Evolutionary conservation across 2,329 filamentous ascomycete genomes (phyloP), one percentile per base, ranked within the genome.

Genomic region (Seiridium cupressi): DNA sequence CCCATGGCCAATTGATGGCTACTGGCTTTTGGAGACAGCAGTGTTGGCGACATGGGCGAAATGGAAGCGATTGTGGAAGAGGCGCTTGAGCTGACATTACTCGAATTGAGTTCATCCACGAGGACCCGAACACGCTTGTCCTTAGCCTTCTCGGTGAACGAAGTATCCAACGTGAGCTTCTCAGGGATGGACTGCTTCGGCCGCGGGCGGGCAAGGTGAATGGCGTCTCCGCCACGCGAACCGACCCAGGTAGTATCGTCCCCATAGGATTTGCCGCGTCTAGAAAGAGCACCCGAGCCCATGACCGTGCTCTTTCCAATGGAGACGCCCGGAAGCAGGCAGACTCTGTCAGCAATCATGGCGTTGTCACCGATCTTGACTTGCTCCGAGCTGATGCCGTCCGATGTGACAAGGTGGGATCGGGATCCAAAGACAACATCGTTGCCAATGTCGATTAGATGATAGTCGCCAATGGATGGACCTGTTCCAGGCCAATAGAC

Each of bases 371-470:
- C 69, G 54, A 86, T 77, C 10, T 70, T 74, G 51, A 86, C 74
- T 7, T 66, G 72, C 11, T 81, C 80, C 9, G 79, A 81, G 0
- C 83, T 79, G 31, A 68, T 70, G 3, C 77, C 80, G 66, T 86
- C 83, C 0, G 81, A 81, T 1, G 81, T 85, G 36, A 85, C 69
- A 0, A 86, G 65, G 59, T 83, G 77, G 3, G 82, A 79, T 3
- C 82, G 77, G 10, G 82, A 85, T 0, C 84, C 83, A 62, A 86
- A 86, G 8, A 86, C 82, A n/a, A 86, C 83, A 68, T 86, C 80
- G 59, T 85, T 78, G 8, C 84, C 84, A 61, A 86, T 74, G 32
- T 85, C 77, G 9, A 86, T 65, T 1, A 85, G 72, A 62, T 84
- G 80, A 62, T 84, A 85, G 63, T 85, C 81, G 13, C 80, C 76